Conservation (phyloP, 805 yeast genomes). For the Alloascoidea hylecoeti region DNA sequence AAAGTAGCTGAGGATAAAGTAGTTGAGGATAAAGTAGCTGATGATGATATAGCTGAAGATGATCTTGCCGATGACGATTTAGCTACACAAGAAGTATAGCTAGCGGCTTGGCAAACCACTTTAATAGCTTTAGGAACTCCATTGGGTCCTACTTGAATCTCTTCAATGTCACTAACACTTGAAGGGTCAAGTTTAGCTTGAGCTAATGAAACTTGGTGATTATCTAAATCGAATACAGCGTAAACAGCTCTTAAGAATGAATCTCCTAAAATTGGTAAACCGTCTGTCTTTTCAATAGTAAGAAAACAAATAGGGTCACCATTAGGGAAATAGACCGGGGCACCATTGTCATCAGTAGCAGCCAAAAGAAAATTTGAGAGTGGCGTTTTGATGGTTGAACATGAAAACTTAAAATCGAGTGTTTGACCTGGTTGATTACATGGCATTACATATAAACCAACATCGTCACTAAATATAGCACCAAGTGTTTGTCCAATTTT, state of each 20-base stretch:
- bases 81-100: too few relatives aligned
- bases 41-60: too few relatives aligned
- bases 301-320: slow-evolving; percentile 3
- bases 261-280: slow-evolving; percentile 31
- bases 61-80: too few relatives aligned
- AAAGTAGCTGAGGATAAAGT: too few relatives aligned
- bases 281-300: slow-evolving; percentile 11
- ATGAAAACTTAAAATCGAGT: slow-evolving; percentile 28
- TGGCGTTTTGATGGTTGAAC: slow-evolving; percentile 27
- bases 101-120: too few relatives aligned
- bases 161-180: slow-evolving; percentile 1
- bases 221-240: slow-evolving; percentile 38
- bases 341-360: background rate
- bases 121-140: slow-evolving; percentile 3
- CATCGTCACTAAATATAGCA: background rate
- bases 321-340: background rate
- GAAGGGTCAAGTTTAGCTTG: slow-evolving; percentile 14
- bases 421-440: background rate
- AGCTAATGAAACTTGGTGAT: slow-evolving; percentile 30
- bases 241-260: slow-evolving; percentile 35
- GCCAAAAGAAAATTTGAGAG: slow-evolving; percentile 9
- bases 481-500: background rate
- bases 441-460: background rate
- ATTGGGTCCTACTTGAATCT: background rate
- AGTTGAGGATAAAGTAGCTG: too few relatives aligned